phyloP scores from a whole-genome alignment of 305 asterid species.

The Withania somnifera region DNA sequence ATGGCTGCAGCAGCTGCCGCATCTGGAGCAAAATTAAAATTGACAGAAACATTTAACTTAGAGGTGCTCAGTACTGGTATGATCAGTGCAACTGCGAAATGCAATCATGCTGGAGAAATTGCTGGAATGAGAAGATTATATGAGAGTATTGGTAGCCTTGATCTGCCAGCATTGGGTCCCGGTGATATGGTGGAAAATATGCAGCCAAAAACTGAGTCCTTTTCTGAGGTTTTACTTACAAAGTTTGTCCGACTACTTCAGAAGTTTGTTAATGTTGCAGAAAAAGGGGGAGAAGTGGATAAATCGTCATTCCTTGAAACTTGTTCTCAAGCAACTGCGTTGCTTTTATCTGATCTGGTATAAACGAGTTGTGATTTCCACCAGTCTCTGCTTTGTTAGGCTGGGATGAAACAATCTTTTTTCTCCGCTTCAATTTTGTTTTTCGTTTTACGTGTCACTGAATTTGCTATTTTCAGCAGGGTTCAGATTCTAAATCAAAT shows the following conservation, averaged over 20 bases:
- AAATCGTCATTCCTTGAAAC: slow-evolving; percentile 81
- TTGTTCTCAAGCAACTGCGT: slow-evolving; percentile 97
- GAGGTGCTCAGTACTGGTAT: slow-evolving; percentile 98
- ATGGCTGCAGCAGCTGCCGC: slow-evolving; percentile 99
- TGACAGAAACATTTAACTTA: slow-evolving; percentile 84
- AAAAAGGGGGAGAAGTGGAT: slow-evolving; percentile 84
- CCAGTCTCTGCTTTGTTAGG: background rate
- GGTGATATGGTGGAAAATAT: slow-evolving; percentile 28
- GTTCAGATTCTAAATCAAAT: slow-evolving; percentile 62
- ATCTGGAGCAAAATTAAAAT: slow-evolving; percentile 86
- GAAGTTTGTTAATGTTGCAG: slow-evolving; percentile 73
- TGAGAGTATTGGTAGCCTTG: slow-evolving; percentile 73
- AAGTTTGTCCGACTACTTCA: slow-evolving; percentile 81
- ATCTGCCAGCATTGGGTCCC: slow-evolving; percentile 36
- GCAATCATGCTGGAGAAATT: slow-evolving; percentile 99
- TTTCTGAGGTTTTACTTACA: slow-evolving; percentile 67
- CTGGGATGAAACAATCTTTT: background rate
- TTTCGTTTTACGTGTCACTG: slow-evolving; percentile 9
- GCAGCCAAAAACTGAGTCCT: slow-evolving; percentile 50
- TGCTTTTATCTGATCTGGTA: slow-evolving; percentile 94
- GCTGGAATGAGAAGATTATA: slow-evolving; percentile 97
- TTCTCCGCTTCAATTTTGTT: background rate
- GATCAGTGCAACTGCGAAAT: slow-evolving; percentile 92
- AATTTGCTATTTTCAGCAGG: slow-evolving; percentile 38
- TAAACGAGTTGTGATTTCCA: background rate